Percentiles rank a stretch among this genome's conserved stretches.
These are phyloP conservation scores for Paecilomyces niveus DNA, from an alignment of 2,329 filamentous ascomycete species.

Conservation along the genomic window DNA sequence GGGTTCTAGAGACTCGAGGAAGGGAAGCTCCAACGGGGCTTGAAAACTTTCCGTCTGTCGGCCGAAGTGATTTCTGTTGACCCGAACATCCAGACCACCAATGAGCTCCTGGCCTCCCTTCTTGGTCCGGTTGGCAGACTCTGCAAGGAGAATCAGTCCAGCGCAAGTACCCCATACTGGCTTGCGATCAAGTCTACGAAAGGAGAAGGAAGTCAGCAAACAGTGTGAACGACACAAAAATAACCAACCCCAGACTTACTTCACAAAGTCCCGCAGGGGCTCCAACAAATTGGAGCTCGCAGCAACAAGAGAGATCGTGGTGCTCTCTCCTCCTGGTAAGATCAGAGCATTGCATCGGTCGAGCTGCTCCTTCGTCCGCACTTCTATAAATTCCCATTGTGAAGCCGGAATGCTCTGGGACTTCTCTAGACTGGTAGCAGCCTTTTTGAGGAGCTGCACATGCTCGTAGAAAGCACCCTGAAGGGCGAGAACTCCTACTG, in stretches of 20 bases:
- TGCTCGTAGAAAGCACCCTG: slow-evolving; percentile 94
- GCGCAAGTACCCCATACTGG: slow-evolving; percentile 96
- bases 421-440: slow-evolving; percentile 46
- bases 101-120: slow-evolving; percentile 88
- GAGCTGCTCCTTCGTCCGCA: slow-evolving; percentile 69
- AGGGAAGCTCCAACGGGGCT: slow-evolving; percentile 64
- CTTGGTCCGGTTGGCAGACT: slow-evolving; percentile 82
- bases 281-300: slow-evolving; percentile 73
- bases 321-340: slow-evolving; percentile 91
- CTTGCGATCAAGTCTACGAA: slow-evolving; percentile 59
- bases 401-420: slow-evolving; percentile 11
- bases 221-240: not conserved
- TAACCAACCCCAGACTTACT: slow-evolving; percentile 48
- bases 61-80: slow-evolving; percentile 92
- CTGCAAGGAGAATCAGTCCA: slow-evolving; percentile 82
- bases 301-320: slow-evolving; percentile 83
- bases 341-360: slow-evolving; percentile 72
- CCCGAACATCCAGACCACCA: slow-evolving; percentile 80
- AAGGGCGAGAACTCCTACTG: slow-evolving; percentile 62
- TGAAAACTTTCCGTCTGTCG: slow-evolving; percentile 90
- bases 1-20: slow-evolving; percentile 44
- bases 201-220: slow-evolving; percentile 11
- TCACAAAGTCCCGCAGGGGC: slow-evolving; percentile 81
- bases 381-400: slow-evolving; percentile 63
- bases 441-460: slow-evolving; percentile 64